These are phyloP conservation scores for Glycine latifolia DNA, from an alignment of 306 rosid species.

Conservation along the genomic window DNA sequence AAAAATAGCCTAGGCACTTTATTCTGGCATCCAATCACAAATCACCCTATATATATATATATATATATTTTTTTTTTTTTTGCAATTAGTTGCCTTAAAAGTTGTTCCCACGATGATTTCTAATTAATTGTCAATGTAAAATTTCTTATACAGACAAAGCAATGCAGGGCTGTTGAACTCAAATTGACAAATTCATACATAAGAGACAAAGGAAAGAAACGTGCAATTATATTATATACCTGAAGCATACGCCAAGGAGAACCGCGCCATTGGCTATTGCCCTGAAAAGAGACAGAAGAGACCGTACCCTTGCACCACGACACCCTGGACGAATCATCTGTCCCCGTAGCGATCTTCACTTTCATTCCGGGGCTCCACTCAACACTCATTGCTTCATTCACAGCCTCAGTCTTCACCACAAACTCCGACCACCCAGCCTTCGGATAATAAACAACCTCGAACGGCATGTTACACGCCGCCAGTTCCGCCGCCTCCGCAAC, in stretches of 20 bases:
- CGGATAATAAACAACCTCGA: constrained; percentile 79
- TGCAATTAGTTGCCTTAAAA: no score
- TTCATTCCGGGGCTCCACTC: constrained; percentile 63
- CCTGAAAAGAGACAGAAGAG: constrained; percentile 37
- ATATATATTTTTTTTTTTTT: no score
- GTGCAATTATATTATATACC: constrained; percentile 43
- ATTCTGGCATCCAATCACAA: no score
- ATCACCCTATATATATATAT: no score
- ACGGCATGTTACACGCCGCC: constrained; percentile 63
- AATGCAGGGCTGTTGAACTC: no score
- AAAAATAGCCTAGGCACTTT: no score
- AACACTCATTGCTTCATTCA: constrained; percentile 56
- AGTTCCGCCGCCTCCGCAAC: constrained; percentile 64
- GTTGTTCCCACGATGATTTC: no score
- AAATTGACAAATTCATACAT: no score
- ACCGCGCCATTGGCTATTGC: constrained; percentile 51
- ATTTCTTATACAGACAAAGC: no score
- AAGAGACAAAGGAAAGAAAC: no score
- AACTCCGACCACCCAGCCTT: constrained; percentile 69
- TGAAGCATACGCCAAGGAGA: constrained; percentile 86
- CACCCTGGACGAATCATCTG: constrained; percentile 68
- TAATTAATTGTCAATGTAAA: no score
- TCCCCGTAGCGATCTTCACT: constrained; percentile 71
- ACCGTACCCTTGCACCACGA: constrained; percentile 74
- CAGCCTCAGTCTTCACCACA: constrained; percentile 68